Evolutionary conservation across 202 grass and related monocot species (phyloP).

Genomic region (Miscanthus sacchariflorus): DNA sequence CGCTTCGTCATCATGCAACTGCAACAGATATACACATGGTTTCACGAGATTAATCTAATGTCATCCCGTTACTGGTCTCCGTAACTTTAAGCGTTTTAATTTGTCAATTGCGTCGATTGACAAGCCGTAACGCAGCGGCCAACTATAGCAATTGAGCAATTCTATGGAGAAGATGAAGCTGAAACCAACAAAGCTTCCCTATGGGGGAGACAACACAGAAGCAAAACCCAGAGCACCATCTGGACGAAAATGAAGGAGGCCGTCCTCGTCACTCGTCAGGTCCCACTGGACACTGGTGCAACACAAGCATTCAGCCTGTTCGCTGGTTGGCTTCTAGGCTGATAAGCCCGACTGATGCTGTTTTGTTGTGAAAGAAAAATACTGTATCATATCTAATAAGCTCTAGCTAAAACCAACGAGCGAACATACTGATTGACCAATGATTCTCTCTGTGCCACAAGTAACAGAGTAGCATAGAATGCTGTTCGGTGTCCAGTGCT

Average conservation of each 20-base stretch:
- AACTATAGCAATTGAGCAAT: not conserved
- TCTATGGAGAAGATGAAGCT: not conserved
- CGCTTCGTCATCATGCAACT: not conserved
- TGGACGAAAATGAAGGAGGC: not conserved
- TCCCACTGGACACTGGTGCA: not conserved
- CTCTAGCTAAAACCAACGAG: too few relatives aligned
- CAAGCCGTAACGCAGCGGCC: not conserved
- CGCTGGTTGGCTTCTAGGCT: too few relatives aligned
- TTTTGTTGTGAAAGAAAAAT: too few relatives aligned
- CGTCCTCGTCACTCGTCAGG: slow-evolving; percentile 49
- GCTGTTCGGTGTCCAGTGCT: not conserved
- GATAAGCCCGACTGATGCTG: too few relatives aligned
- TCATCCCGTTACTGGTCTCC: not conserved
- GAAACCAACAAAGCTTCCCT: slow-evolving; percentile 36
- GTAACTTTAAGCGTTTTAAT: not conserved
- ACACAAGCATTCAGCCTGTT: too few relatives aligned
- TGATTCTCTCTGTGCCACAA: too few relatives aligned
- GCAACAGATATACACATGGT: not conserved
- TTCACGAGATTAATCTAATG: not conserved
- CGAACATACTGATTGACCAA: too few relatives aligned
- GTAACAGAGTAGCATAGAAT: not conserved
- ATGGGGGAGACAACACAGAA: not conserved
- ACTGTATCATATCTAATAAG: too few relatives aligned
- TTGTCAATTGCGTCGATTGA: not conserved
- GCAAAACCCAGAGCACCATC: slow-evolving; percentile 5